Base-by-base conservation (phyloP, 805 yeast species). In the Kregervanrija delftensis region DNA sequence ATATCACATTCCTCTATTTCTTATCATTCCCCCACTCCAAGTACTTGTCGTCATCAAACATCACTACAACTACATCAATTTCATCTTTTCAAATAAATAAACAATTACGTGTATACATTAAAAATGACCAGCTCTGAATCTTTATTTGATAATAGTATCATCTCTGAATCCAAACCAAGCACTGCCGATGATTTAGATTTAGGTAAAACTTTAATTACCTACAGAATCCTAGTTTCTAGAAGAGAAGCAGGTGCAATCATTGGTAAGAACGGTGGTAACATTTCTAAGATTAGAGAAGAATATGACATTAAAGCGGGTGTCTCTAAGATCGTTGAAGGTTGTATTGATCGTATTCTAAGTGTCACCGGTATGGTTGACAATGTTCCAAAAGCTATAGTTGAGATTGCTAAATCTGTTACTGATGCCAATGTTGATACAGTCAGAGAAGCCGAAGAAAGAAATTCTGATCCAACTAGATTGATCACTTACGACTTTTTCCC, bases 241-340 rank as follows among this genome's bases (percentile, higher is more conserved):
- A 84, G 83, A 58, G 96, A 89, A 63, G 90, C 95, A 11, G 96
- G 96, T 13, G 85, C 88, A 49, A 78, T 89, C 49, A 89, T 89
- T 54, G 96, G 96, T 43, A 84, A 84, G 52, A 83, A 78, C 51
- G 96, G 96, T 39, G 71, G 74, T 41, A 83, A 83, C 44, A 88
- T 89, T 48, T 84, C 89, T 44, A 72, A 76, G 33, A 77, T 89
- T 39, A 73, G 96, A 52, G 87, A 78, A 41, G 76, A 76, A 47
- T 85, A 91, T 30, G 74, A 76, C 45, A 88, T 89, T 47, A 86
- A 83, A 59, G 95, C 95, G 4, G 96, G 95, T 13, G 87, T 89
- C 39, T 83, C 95, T 11, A 83, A 83, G 55, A 81, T 85, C 35
- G 78, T 81, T 33, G 82, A 81, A 11, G 93, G 95, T 15, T 82